Percentiles rank a stretch among this genome's conserved stretches.
Conservation (phyloP, 495 filamentous ascomycete species). For the Neurospora sp. region DNA sequence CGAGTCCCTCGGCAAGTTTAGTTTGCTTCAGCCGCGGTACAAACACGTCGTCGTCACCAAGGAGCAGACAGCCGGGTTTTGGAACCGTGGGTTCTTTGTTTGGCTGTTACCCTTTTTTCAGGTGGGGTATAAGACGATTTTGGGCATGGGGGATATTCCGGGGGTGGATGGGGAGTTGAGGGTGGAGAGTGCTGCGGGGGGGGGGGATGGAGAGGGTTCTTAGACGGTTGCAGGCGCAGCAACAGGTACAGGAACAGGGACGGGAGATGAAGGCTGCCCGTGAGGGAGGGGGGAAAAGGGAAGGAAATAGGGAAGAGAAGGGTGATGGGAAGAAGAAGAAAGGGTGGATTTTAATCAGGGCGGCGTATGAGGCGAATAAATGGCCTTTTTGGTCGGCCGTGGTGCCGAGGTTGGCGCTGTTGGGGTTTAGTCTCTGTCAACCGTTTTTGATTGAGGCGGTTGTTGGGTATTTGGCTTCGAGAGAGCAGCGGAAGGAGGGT, state of each 20-base stretch:
- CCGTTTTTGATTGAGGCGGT: conserved; percentile 7
- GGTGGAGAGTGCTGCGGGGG: not conserved
- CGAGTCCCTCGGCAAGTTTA: conserved; percentile 21
- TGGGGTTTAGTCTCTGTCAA: conserved; percentile 6
- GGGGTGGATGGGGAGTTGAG: conserved; percentile 10
- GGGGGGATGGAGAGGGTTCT: conserved; percentile 1
- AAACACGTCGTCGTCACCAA: conserved; percentile 7
- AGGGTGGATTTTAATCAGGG: not conserved
- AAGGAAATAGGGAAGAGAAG: too few species aligned
- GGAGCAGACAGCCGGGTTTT: conserved; percentile 21
- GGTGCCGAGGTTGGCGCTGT: conserved; percentile 5
- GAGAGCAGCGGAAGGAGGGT: not conserved
- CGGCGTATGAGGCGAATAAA: not conserved
- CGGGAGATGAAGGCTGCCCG: too few species aligned
- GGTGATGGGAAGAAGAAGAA: not conserved
- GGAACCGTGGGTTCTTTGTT: conserved; percentile 23
- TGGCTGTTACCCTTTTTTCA: conserved; percentile 25
- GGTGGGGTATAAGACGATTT: conserved; percentile 16
- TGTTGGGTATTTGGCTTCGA: conserved; percentile 1
- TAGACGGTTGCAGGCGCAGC: not conserved
- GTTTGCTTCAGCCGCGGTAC: conserved; percentile 12
- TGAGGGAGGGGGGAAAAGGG: not conserved
- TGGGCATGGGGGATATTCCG: conserved; percentile 23
- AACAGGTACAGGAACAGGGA: too few species aligned
- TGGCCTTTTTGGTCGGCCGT: conserved; percentile 4